A percentile compares a stretch with the other conserved stretches of the same genome.
These are phyloP conservation scores for Tricholomella constricta DNA, from an alignment of 768 basidiomycete genomes.

Conservation along the genomic window DNA sequence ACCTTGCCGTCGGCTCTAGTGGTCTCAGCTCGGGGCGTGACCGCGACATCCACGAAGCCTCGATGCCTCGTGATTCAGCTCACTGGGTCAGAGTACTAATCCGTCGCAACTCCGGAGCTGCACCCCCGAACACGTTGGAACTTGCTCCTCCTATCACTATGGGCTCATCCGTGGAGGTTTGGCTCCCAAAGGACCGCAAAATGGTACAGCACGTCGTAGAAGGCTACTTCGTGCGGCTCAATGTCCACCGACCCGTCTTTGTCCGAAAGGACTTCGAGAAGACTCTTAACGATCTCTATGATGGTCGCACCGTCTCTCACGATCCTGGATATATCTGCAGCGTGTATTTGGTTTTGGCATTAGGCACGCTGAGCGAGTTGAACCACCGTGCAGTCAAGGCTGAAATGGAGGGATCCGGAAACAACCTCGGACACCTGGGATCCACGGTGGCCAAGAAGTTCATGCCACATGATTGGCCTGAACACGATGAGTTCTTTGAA, in stretches of 20 bases:
- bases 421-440: slow-evolving; percentile 33
- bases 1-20: slow-evolving; percentile 74
- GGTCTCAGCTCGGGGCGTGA: slow-evolving; percentile 74
- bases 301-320: slow-evolving; percentile 45
- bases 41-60: slow-evolving; percentile 51
- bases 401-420: slow-evolving; percentile 47
- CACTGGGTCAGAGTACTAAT: slow-evolving; percentile 64
- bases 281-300: slow-evolving; percentile 67
- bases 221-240: slow-evolving; percentile 76
- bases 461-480: slow-evolving; percentile 73
- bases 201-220: slow-evolving; percentile 65
- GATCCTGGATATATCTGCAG: slow-evolving; percentile 83
- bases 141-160: slow-evolving; percentile 30
- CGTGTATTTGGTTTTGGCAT: slow-evolving; percentile 73
- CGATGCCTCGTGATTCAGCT: slow-evolving; percentile 57
- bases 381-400: slow-evolving; percentile 65
- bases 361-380: slow-evolving; percentile 82
- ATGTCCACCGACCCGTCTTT: slow-evolving; percentile 79
- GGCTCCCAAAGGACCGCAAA: slow-evolving; percentile 76
- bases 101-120: slow-evolving; percentile 44
- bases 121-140: slow-evolving; percentile 35
- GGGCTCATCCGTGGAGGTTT: slow-evolving; percentile 49
- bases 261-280: slow-evolving; percentile 67
- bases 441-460: slow-evolving; percentile 55
- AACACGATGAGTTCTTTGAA: slow-evolving; percentile 84